Evolutionary conservation across 306 rosid species (phyloP), one percentile per base, ranked within the genome.

Genomic region (Senna tora): DNA sequence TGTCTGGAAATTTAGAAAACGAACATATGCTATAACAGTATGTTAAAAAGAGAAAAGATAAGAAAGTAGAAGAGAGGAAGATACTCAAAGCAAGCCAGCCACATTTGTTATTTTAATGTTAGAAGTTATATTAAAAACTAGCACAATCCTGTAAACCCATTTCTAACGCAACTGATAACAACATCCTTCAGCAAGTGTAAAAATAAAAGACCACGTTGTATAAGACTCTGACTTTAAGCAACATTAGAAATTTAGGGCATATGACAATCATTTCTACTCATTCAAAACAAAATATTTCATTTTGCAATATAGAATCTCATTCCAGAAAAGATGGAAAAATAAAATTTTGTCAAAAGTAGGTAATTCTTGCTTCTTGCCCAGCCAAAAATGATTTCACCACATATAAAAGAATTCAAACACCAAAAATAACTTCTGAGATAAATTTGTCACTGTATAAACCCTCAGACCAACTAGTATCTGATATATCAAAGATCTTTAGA

Each of bases 1-100:
- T 94, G 97, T 80, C 99, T 94, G 85, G 62, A 74, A 79, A 83
- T 52, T 67, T 20, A 15, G 50, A 67, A 60, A 21, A 72, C 50
- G 36, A 54, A 52, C 56, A 34, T 17, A 72, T 22, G 2, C 13
- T 0, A 42, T 28, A 41, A 62, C 42, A 56, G 36, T 10, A 63
- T 41, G 62, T 69, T 25, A 62, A 75, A 43, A 4, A 80, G 32
- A 55, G 19, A 36, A 73, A 73, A 12, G 12, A 68, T 19, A 63
- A 32, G 7, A 20, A 64, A 25, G 54, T 16, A 50, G 19, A 39
- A 71, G 32, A 64, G 58, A 33, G 54, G 33, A 32, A 36, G 45
- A 52, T 52, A 42, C 14, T 60, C 13, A 67, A 7, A 59, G 15
- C 10, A 59, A 50, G 49, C 32, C 41, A 20, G 52, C 15, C 13